phyloP scores from a whole-genome alignment of 352 stramenopile genomes.

The Globisporangium camurandrum region DNA sequence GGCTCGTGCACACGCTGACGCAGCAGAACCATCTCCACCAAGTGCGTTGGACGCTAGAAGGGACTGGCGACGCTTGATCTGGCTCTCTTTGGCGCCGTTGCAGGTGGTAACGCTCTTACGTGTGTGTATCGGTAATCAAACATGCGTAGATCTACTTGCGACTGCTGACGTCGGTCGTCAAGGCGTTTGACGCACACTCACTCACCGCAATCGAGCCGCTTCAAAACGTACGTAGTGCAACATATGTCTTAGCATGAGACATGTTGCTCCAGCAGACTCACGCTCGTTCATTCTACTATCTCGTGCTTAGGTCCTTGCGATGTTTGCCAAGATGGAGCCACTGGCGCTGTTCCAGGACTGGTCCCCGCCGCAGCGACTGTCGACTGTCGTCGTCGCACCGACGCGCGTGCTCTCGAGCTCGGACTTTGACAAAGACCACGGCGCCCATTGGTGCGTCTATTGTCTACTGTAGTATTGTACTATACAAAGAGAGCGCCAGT shows the following conservation, averaged over 20 bases:
- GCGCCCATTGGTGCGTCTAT: slow-evolving; percentile 28
- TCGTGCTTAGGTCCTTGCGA: slow-evolving; percentile 35
- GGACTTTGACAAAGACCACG: slow-evolving; percentile 47
- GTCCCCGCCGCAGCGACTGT: slow-evolving; percentile 58
- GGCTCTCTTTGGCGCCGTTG: background rate
- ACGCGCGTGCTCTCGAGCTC: slow-evolving; percentile 54
- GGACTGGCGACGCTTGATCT: too few species aligned
- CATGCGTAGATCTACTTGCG: slow-evolving; percentile 79
- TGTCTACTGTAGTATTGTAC: too few species aligned
- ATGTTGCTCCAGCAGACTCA: background rate
- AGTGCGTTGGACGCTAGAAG: slow-evolving; percentile 22
- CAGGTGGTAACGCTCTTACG: too few species aligned
- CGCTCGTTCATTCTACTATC: background rate
- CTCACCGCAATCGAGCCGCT: slow-evolving; percentile 41
- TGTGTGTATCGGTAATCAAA: too few species aligned
- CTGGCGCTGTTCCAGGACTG: slow-evolving; percentile 73
- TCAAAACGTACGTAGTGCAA: slow-evolving; percentile 48
- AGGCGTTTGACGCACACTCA: slow-evolving; percentile 46
- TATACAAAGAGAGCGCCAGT: too few species aligned
- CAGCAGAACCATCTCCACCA: slow-evolving; percentile 80
- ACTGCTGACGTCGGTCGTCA: slow-evolving; percentile 48
- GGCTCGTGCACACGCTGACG: slow-evolving; percentile 33
- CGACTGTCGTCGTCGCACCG: slow-evolving; percentile 26
- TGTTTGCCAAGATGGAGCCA: slow-evolving; percentile 57
- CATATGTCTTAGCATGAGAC: too few species aligned